Conservation (phyloP, 2,329 filamentous ascomycete species). For the Epichloe brachyelytri region DNA sequence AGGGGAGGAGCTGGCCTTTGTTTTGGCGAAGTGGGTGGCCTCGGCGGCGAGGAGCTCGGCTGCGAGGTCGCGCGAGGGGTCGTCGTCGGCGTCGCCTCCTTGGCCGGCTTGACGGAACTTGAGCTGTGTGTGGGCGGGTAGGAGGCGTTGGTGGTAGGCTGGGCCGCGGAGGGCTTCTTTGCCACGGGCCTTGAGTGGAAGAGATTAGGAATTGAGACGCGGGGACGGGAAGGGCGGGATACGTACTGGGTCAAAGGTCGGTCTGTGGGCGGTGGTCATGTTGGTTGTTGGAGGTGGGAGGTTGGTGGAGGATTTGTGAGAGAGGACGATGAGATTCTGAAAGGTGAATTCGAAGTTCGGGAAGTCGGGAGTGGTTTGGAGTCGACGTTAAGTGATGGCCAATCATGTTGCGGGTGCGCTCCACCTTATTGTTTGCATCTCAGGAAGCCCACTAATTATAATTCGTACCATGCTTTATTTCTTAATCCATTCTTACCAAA, state of each 20-base stretch:
- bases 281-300: conserved; percentile 7
- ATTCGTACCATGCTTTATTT: too few relatives aligned
- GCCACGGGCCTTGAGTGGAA: conserved; percentile 55
- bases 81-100: conserved; percentile 63
- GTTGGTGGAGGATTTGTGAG: not conserved
- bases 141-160: conserved; percentile 89
- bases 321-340: not conserved
- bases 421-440: not conserved
- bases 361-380: not conserved
- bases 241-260: conserved; percentile 86
- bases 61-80: conserved; percentile 64
- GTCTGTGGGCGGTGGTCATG: conserved; percentile 64
- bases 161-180: conserved; percentile 90
- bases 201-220: conserved; percentile 12
- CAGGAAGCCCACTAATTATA: not conserved
- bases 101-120: conserved; percentile 83
- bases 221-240: not conserved
- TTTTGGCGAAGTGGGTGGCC: conserved; percentile 75
- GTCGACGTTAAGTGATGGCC: not conserved
- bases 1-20: conserved; percentile 38
- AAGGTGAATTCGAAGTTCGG: not conserved
- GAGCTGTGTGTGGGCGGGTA: conserved; percentile 85
- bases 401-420: not conserved
- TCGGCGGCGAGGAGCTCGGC: conserved; percentile 85
- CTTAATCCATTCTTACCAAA: too few relatives aligned